Evolutionary conservation across 2,329 filamentous ascomycete genomes (phyloP).

Genomic region (Aureobasidium sp.): DNA sequence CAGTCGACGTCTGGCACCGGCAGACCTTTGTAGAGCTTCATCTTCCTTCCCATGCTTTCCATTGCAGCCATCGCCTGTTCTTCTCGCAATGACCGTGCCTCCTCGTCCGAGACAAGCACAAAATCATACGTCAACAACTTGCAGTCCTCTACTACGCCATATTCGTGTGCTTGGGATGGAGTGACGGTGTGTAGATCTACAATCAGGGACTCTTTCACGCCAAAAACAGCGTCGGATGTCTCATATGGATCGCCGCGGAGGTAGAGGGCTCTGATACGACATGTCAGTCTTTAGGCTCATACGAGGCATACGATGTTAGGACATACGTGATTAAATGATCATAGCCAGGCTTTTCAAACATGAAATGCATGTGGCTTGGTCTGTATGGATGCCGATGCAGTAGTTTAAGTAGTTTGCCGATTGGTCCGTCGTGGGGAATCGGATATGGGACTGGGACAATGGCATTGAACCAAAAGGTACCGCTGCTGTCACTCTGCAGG

Average conservation of each 20-base stretch:
- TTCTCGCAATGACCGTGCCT: too few species aligned
- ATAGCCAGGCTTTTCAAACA: constrained; percentile 24
- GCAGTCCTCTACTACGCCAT: neutral
- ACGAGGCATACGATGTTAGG: too few species aligned
- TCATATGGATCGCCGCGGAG: neutral
- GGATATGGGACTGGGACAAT: constrained; percentile 18
- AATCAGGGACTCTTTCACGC: constrained; percentile 3
- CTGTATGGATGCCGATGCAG: neutral
- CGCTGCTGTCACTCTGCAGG: constrained; percentile 36
- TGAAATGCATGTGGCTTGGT: constrained; percentile 18
- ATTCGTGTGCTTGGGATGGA: neutral
- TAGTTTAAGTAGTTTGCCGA: neutral
- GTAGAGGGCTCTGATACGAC: neutral
- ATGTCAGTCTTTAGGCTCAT: too few species aligned
- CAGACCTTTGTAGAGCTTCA: too few species aligned
- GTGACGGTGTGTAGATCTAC: neutral
- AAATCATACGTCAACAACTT: neutral
- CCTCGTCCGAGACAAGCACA: too few species aligned
- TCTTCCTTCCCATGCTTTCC: too few species aligned
- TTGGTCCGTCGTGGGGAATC: constrained; percentile 6
- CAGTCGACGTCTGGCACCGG: too few species aligned
- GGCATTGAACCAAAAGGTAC: constrained; percentile 28
- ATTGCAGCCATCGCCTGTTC: too few species aligned
- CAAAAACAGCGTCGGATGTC: neutral
- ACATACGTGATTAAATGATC: constrained; percentile 10